phyloP scores from a whole-genome alignment of 352 stramenopile species.

The Globisporangium emineosum region DNA sequence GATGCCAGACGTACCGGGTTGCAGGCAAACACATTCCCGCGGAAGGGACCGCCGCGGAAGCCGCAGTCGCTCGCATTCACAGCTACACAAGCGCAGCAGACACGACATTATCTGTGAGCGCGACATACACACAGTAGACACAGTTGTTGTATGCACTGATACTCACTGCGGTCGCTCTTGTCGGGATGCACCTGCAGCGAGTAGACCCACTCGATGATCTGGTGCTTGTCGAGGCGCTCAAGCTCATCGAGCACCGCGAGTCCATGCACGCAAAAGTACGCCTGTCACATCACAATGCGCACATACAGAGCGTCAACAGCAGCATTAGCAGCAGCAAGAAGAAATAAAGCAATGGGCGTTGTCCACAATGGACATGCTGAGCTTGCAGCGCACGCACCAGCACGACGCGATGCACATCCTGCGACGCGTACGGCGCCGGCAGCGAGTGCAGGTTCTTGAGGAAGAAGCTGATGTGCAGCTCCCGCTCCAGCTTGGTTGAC shows the following conservation, averaged over 20 bases:
- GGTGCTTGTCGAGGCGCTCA: slow-evolving; percentile 57
- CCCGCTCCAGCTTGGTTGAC: slow-evolving; percentile 47
- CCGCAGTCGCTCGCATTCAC: slow-evolving; percentile 72
- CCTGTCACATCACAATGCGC: slow-evolving; percentile 26
- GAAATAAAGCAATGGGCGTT: too few species aligned
- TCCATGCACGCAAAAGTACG: slow-evolving; percentile 85
- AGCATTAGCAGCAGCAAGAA: background rate
- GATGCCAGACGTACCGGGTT: slow-evolving; percentile 19
- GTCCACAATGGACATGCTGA: too few species aligned
- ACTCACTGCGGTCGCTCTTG: slow-evolving; percentile 49
- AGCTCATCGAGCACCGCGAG: slow-evolving; percentile 79
- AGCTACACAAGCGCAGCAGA: slow-evolving; percentile 18
- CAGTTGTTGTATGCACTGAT: background rate
- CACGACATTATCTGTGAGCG: background rate
- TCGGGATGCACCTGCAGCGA: slow-evolving; percentile 76
- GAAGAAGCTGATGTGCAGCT: slow-evolving; percentile 82
- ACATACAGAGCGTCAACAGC: too few species aligned
- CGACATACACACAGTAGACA: background rate
- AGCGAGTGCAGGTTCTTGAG: slow-evolving; percentile 71
- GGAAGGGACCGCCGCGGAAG: slow-evolving; percentile 63
- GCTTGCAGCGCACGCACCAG: slow-evolving; percentile 35
- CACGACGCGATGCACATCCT: slow-evolving; percentile 81
- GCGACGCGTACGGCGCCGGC: slow-evolving; percentile 66
- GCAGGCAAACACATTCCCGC: slow-evolving; percentile 61
- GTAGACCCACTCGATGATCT: slow-evolving; percentile 88